phyloP scores from a whole-genome alignment of 306 rosid species.

The Pachyrhizus erosus region DNA sequence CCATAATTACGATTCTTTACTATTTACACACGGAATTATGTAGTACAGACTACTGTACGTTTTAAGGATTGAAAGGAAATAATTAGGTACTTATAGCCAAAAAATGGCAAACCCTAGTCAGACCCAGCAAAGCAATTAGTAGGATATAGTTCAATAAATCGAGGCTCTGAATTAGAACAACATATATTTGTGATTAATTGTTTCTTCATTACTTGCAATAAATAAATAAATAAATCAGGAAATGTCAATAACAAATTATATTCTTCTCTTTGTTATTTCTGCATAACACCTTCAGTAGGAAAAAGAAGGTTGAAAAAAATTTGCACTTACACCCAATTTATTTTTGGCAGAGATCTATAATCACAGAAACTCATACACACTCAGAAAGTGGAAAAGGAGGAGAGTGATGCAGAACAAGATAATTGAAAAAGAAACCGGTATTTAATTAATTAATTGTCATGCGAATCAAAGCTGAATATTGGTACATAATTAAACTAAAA shows the following conservation, averaged over 20 bases:
- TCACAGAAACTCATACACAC: neutral
- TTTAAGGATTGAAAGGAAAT: neutral
- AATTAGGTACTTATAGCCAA: neutral
- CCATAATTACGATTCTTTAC: neutral
- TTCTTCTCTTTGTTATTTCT: neutral
- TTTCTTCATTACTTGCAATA: neutral
- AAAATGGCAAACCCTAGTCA: conserved; percentile 28
- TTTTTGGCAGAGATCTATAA: neutral
- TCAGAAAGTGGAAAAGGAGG: neutral
- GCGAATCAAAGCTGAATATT: conserved; percentile 19
- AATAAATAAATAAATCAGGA: neutral
- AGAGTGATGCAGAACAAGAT: neutral
- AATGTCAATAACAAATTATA: neutral
- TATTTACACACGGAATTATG: neutral
- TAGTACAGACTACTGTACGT: neutral
- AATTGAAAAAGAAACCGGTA: neutral
- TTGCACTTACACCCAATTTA: neutral
- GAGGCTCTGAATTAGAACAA: neutral
- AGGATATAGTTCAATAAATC: neutral
- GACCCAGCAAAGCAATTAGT: neutral
- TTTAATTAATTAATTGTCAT: neutral
- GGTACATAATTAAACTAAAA: neutral
- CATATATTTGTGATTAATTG: neutral
- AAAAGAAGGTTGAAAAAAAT: conserved; percentile 16
- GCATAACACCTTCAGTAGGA: neutral